Evolutionary conservation across 306 rosid species (phyloP).

Genomic region (Quercus suber): DNA sequence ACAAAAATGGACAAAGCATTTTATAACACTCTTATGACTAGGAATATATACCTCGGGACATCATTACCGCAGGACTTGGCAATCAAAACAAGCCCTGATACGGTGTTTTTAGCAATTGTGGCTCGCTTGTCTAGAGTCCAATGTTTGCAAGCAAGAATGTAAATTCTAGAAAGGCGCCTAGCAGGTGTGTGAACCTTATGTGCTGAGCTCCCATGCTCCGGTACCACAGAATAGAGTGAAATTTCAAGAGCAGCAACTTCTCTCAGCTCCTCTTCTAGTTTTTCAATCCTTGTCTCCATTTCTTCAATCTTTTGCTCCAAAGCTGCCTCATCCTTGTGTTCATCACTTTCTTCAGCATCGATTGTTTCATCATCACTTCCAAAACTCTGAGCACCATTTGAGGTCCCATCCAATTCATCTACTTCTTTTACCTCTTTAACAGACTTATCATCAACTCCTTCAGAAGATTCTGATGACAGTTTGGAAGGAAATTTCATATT

Average conservation of each 20-base stretch:
- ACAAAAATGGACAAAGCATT: constrained; percentile 8
- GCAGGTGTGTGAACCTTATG: constrained; percentile 99
- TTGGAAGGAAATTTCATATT: constrained; percentile 36
- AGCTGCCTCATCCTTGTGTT: constrained; percentile 34
- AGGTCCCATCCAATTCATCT: constrained; percentile 50
- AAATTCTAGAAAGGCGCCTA: constrained; percentile 91
- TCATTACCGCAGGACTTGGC: constrained; percentile 95
- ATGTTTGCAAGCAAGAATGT: constrained; percentile 81
- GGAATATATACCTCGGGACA: constrained; percentile 68
- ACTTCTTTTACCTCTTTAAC: constrained; percentile 43
- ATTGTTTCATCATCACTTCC: constrained; percentile 38
- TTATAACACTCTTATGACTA: neutral
- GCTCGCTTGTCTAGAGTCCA: constrained; percentile 70
- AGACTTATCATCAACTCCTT: constrained; percentile 53
- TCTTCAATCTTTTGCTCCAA: constrained; percentile 53
- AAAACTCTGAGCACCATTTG: constrained; percentile 40
- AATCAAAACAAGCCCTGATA: constrained; percentile 86
- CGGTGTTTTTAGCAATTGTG: constrained; percentile 66
- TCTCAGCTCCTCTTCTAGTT: constrained; percentile 92
- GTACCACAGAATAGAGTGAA: constrained; percentile 82
- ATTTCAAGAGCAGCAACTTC: constrained; percentile 99
- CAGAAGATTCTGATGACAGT: constrained; percentile 55
- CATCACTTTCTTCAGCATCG: constrained; percentile 46
- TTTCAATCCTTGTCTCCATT: constrained; percentile 77
- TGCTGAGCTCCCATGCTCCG: constrained; percentile 97